Conservation (phyloP, 495 filamentous ascomycete species). For the Neurospora discreta region DNA sequence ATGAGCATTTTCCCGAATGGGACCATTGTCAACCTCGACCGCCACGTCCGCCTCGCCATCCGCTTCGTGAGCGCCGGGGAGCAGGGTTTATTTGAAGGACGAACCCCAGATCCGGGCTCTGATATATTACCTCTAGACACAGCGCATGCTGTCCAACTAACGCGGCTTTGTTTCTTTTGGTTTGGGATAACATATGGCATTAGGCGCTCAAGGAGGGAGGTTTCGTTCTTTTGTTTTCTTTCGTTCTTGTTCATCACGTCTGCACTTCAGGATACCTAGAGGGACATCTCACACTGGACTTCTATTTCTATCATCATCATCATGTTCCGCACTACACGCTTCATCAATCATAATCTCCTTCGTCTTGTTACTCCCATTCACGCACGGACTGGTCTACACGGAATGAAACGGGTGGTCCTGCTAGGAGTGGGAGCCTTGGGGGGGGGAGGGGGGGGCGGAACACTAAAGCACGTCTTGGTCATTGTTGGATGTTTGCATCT, state of each 20-base stretch:
- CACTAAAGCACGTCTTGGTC: neutral
- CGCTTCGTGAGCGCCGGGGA: neutral
- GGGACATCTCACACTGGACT: neutral
- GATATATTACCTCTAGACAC: neutral
- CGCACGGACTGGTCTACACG: neutral
- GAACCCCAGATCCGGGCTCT: neutral
- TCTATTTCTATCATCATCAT: neutral
- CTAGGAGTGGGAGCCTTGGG: neutral
- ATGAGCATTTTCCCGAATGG: neutral
- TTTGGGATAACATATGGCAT: neutral
- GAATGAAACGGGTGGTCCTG: neutral
- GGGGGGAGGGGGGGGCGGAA: neutral
- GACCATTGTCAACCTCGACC: neutral
- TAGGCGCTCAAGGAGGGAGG: neutral
- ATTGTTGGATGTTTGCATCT: neutral
- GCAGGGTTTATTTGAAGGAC: neutral
- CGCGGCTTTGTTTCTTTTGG: neutral
- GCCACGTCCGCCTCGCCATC: neutral
- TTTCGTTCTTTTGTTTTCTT: neutral
- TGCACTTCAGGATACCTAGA: neutral
- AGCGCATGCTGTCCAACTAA: neutral
- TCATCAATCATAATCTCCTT: neutral
- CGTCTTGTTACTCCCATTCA: neutral
- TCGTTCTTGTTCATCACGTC: neutral
- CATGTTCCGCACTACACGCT: neutral